Evolutionary conservation across 2,329 filamentous ascomycete species (phyloP), one percentile per base, ranked within the genome.

Genomic region (Hymenoscyphus salicellus): DNA sequence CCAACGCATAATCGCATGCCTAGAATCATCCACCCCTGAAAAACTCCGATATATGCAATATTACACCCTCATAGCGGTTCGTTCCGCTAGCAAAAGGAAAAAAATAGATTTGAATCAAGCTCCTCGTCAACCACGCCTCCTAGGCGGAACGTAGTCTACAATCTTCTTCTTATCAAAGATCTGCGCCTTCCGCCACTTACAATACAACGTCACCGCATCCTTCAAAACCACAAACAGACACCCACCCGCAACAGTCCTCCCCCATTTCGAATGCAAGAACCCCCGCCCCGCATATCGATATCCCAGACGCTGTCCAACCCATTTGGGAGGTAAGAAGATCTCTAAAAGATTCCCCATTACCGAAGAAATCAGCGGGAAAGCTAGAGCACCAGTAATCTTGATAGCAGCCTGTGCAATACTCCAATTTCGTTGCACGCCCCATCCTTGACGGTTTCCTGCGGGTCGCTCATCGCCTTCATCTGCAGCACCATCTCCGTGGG

Each of bases 191-290:
- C 85, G 80, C 75, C 87, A 87, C 77, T 89, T 89, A 69, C 83
- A 81, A 72, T 88, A 90, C 28, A 90, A 76, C 64, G 80, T 79
- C 60, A 89, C 78, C 2, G 80, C 81, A 71, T 90, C 87, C 76
- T 94, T 95, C 61, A 97, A 77, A 10, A 97, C 88, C 17, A 98
- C 88, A 72, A 94, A 97, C 23, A 96, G 78, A 74, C 92, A 95
- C 0, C 95, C 95, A 1, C 95, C 95, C 0, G 95, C 84, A 2
- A 99, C 81, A 72, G 91, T 97, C 63, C 95, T 84, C 0, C 93
- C 95, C 92, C 95, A 98, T 65, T 89, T 87, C 70, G 90, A 86
- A 73, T 95, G 91, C 36, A 99, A 77, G 30, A 98, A 80, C 2
- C 71, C 73, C 23, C 58, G 63, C 10, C 58, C 46, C 11, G 1